phyloP scores from a whole-genome alignment of 805 yeast genomes.

The Ogataea degrootiae region DNA sequence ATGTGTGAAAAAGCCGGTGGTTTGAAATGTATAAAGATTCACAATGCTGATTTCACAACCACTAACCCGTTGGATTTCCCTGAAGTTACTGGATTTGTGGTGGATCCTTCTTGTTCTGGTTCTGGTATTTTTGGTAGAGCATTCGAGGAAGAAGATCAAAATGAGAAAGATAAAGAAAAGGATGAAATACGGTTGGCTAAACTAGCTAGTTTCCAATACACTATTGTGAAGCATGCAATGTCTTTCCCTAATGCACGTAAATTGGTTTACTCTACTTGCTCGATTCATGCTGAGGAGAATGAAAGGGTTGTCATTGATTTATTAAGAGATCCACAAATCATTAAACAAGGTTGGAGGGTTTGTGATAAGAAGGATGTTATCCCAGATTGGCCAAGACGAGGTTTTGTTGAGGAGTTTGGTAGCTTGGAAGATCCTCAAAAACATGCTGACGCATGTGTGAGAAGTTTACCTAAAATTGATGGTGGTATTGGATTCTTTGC shows the following conservation, averaged over 20 bases:
- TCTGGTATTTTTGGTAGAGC: constrained; percentile 95
- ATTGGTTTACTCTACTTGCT: constrained; percentile 93
- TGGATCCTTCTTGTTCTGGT: constrained; percentile 98
- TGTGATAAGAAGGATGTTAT: constrained; percentile 57
- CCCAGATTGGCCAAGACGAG: constrained; percentile 86
- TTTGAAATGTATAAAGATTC: constrained; percentile 35
- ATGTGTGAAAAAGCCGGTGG: constrained; percentile 84
- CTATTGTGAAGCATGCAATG: constrained; percentile 85
- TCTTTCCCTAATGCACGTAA: constrained; percentile 69
- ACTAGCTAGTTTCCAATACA: constrained; percentile 81
- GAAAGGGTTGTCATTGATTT: constrained; percentile 86
- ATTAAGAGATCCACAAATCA: constrained; percentile 60
- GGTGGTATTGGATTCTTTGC: constrained; percentile 99
- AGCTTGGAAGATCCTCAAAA: constrained; percentile 41
- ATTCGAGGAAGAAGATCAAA: constrained; percentile 47
- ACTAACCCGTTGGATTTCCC: constrained; percentile 54
- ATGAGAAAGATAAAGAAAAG: constrained; percentile 37
- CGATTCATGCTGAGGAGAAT: constrained; percentile 89
- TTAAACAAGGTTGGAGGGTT: constrained; percentile 70
- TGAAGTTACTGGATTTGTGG: constrained; percentile 73
- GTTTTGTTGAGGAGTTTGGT: constrained; percentile 65
- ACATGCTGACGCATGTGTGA: constrained; percentile 80
- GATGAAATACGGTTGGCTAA: constrained; percentile 59
- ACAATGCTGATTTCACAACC: constrained; percentile 57
- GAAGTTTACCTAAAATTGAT: constrained; percentile 81